Percentiles rank a stretch among this genome's conserved stretches.
phyloP scores from a whole-genome alignment of 208 protist species.

The Trypanosomatidae sp. region DNA sequence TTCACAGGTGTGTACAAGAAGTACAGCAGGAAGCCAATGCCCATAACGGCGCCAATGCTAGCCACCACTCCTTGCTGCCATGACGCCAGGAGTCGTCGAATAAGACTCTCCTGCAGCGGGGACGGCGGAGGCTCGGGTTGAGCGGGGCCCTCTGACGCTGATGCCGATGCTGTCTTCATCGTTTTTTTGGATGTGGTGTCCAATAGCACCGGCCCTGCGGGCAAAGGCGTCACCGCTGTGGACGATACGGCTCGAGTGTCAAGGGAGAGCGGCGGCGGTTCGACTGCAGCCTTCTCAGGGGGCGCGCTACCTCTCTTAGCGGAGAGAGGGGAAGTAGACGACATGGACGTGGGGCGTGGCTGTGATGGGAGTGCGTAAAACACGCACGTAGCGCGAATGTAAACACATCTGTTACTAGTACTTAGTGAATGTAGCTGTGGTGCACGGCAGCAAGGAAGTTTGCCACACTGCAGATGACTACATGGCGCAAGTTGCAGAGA shows the following conservation, averaged over 20 bases:
- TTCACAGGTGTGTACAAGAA: conserved; percentile 85
- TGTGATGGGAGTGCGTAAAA: not conserved
- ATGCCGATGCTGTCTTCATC: too few relatives aligned
- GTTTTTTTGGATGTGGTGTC: not conserved
- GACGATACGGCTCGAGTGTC: not conserved
- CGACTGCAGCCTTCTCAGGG: not conserved
- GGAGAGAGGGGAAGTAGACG: not conserved
- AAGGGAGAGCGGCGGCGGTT: not conserved
- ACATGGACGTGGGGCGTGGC: too few relatives aligned
- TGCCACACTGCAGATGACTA: not conserved
- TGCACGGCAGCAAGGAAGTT: not conserved
- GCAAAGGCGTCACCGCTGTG: not conserved
- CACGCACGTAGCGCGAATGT: not conserved
- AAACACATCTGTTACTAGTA: not conserved
- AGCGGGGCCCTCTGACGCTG: not conserved
- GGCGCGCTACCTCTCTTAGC: not conserved
- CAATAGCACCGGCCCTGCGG: not conserved
- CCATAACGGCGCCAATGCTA: conserved; percentile 84
- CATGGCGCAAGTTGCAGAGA: not conserved
- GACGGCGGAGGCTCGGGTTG: not conserved
- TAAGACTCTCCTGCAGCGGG: conserved; percentile 12
- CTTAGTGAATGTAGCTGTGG: not conserved
- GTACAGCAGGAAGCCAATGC: conserved; percentile 75
- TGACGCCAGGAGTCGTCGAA: conserved; percentile 59
- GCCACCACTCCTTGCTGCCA: conserved; percentile 90